Conservation (phyloP, 139 green algal genomes). For the Chlamydomonas sphaeroides region DNA sequence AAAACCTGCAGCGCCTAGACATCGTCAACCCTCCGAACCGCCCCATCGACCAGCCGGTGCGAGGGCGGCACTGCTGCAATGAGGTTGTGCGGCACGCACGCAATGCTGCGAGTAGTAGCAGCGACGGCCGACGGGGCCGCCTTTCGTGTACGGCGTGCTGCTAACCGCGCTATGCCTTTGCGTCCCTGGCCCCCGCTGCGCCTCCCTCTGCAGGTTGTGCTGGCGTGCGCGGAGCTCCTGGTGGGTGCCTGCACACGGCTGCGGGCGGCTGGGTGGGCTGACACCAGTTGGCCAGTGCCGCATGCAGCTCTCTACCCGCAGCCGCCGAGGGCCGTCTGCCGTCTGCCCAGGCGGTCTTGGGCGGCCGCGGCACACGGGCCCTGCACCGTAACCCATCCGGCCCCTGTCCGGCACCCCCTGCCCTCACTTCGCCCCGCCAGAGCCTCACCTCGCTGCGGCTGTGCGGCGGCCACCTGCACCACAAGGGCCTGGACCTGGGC, state of each 20-base stretch:
- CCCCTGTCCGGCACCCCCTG: background rate
- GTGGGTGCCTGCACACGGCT: background rate
- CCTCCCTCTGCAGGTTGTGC: too few relatives aligned
- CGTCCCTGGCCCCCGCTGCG: too few relatives aligned
- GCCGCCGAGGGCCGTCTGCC: background rate
- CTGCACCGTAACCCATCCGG: too few relatives aligned
- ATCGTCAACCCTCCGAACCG: background rate
- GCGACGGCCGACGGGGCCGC: too few relatives aligned
- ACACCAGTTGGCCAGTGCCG: background rate
- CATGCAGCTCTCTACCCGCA: too few relatives aligned
- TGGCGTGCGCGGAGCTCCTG: conserved; percentile 30
- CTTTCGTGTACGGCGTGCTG: too few relatives aligned
- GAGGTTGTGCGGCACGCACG: too few relatives aligned
- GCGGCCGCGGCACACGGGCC: background rate
- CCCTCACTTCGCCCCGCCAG: background rate
- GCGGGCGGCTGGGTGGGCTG: background rate
- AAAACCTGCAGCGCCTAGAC: conserved; percentile 11
- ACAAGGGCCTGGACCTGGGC: background rate
- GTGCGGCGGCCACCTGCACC: background rate
- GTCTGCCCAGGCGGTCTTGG: too few relatives aligned
- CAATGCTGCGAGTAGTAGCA: too few relatives aligned
- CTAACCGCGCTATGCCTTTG: too few relatives aligned
- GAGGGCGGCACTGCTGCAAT: too few relatives aligned
- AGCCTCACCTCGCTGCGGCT: conserved; percentile 9
- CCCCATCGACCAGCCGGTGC: conserved; percentile 6